Percentiles rank a stretch among this genome's conserved stretches.
Evolutionary conservation across 306 rosid species (phyloP).

Genomic region (Cicer judaicum): DNA sequence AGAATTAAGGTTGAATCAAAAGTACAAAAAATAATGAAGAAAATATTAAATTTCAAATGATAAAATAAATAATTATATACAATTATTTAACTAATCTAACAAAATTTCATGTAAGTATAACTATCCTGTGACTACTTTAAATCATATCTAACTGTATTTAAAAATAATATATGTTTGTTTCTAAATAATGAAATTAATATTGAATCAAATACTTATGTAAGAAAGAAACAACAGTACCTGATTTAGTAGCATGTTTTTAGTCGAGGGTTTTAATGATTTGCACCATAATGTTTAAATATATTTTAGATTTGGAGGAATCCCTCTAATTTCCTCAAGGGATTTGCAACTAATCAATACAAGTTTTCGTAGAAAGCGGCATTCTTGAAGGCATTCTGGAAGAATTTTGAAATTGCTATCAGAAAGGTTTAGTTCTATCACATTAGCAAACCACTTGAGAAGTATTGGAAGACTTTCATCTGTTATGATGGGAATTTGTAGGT

Average conservation of each 20-base stretch:
- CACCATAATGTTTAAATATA: neutral
- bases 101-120: too few species aligned
- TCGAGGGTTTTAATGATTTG: neutral
- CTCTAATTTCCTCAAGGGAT: conserved; percentile 14
- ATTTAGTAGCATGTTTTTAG: neutral
- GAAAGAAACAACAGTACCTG: neutral
- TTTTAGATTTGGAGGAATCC: conserved; percentile 9
- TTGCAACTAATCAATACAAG: neutral
- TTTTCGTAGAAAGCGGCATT: neutral
- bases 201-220: neutral
- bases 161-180: too few species aligned
- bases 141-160: too few species aligned
- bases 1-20: too few species aligned
- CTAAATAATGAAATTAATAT: neutral
- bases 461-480: too few species aligned
- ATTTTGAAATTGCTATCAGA: neutral
- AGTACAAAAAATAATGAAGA: too few species aligned
- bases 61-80: too few species aligned
- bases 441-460: neutral
- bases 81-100: too few species aligned
- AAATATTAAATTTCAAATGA: too few species aligned
- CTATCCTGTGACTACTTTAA: too few species aligned
- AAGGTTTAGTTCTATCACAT: neutral
- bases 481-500: too few species aligned
- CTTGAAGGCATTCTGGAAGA: neutral